Base-by-base conservation (phyloP, 2,329 filamentous ascomycete species). In the Cryoendolithus antarcticus region DNA sequence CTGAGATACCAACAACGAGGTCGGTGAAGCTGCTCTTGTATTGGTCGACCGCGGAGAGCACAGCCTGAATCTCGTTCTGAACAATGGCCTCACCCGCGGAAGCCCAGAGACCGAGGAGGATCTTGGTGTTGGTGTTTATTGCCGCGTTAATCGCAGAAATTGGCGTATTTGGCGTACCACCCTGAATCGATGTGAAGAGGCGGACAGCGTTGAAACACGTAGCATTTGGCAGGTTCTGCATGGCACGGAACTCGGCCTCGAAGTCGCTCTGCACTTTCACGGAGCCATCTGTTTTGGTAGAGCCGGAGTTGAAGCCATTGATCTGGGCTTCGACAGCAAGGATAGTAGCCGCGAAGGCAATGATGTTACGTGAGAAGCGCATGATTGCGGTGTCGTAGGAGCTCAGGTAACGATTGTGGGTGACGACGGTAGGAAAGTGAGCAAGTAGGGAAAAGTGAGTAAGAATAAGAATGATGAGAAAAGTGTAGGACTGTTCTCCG, bases 41-140 rank as follows among this genome's bases (percentile, higher is more conserved):
- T 54, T 76, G 67, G 36, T 62, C 48, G 48, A 88, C 80, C 48
- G 85, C 82, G 32, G 68, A 63, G 58, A 74, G 73, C 35, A 94
- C 70, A 9, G 86, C 85, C 2, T 67, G 58, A 35, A 93, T 64
- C 64, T 94, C 86, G 57, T 85, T 82, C 58, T 71, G 63, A 59
- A 93, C 78, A 13, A 58, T 59, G 4, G 62, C 67, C 24, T 47
- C 43, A 11, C 52, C 51, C 9, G 48, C 51, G 9, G 47, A 51
- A 7, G 77, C 75, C 86, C 86, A 94, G 37, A 95, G 66, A 49
- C 86, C 86, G 9, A 94, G 75, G 8, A 95, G 72, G 19, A 95
- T 72, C 32, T 72, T 71, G 2, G 84, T 93, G 51, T 85, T 73
- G 54, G 84, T 84, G 50, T 71, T 73, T 61, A 93, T 86, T 53